phyloP scores from a whole-genome alignment of 2,329 filamentous ascomycete genomes.

The Monilinia vaccinii-corymbosi region DNA sequence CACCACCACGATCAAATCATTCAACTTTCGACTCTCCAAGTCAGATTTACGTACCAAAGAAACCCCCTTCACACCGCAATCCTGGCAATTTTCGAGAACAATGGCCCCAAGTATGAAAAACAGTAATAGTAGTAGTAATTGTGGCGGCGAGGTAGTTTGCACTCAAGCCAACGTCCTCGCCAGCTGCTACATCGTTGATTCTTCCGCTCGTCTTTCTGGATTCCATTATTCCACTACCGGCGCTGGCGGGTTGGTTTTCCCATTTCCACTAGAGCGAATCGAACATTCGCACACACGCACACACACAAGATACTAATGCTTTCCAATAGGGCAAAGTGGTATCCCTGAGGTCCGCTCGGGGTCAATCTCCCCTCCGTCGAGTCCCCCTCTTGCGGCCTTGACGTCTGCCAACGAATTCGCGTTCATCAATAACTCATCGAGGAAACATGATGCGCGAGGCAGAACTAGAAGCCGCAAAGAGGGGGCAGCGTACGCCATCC shows the following conservation, averaged over 20 bases:
- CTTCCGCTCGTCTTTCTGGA: slow-evolving; percentile 62
- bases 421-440: slow-evolving; percentile 41
- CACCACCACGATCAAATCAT: slow-evolving; percentile 4
- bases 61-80: slow-evolving; percentile 20
- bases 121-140: slow-evolving; percentile 58
- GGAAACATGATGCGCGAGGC: slow-evolving; percentile 28
- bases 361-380: slow-evolving; percentile 73
- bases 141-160: slow-evolving; percentile 48
- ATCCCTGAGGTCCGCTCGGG: slow-evolving; percentile 71
- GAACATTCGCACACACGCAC: neutral
- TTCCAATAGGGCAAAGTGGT: slow-evolving; percentile 69
- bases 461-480: slow-evolving; percentile 48
- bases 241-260: slow-evolving; percentile 55
- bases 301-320: slow-evolving; percentile 17
- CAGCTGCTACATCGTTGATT: slow-evolving; percentile 81
- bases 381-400: slow-evolving; percentile 77
- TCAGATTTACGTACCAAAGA: slow-evolving; percentile 6
- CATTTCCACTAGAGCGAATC: neutral
- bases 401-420: slow-evolving; percentile 59
- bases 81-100: slow-evolving; percentile 26
- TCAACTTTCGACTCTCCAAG: neutral
- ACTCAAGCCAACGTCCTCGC: slow-evolving; percentile 71
- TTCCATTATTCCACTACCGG: slow-evolving; percentile 95
- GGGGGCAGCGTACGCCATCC: slow-evolving; percentile 94
- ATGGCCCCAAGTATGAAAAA: slow-evolving; percentile 30